phyloP scores from a whole-genome alignment of 176 grass and related monocot species.

The Oryza nivara region DNA sequence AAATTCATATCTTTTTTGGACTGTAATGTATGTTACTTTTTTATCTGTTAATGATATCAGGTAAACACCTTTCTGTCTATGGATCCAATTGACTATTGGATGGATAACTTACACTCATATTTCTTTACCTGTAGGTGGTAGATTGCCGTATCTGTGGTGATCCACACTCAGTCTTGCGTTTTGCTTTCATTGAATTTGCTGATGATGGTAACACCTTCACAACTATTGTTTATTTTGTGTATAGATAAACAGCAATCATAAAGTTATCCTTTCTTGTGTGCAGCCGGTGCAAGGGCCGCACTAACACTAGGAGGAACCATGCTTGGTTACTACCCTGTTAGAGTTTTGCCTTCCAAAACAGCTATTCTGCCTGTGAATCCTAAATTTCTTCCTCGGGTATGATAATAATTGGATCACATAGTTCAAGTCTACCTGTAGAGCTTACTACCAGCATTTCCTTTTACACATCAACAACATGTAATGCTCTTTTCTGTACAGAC shows the following conservation, averaged over 20 bases:
- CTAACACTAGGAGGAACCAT: slow-evolving; percentile 71
- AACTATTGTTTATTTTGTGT: slow-evolving; percentile 25
- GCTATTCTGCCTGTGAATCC: slow-evolving; percentile 92
- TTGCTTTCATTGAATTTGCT: slow-evolving; percentile 96
- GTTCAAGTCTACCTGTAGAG: slow-evolving; percentile 3
- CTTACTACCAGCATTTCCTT: neutral
- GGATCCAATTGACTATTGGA: neutral
- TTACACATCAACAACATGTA: neutral
- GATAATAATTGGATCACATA: slow-evolving; percentile 17
- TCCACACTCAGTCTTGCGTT: slow-evolving; percentile 82
- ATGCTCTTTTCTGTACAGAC: slow-evolving; percentile 53
- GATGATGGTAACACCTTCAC: slow-evolving; percentile 62
- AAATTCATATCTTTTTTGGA: neutral
- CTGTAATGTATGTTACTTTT: neutral
- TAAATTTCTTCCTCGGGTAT: slow-evolving; percentile 86
- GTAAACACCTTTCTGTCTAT: neutral
- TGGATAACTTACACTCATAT: slow-evolving; percentile 31
- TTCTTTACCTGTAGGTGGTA: slow-evolving; percentile 62
- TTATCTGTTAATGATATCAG: neutral
- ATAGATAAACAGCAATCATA: slow-evolving; percentile 19
- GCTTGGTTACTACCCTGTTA: slow-evolving; percentile 85
- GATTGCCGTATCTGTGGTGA: slow-evolving; percentile 97
- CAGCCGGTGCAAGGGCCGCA: slow-evolving; percentile 81
- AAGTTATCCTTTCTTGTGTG: slow-evolving; percentile 38
- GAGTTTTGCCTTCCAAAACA: slow-evolving; percentile 93